These are phyloP conservation scores for Dryadomyces quercus-mongolicae DNA, from an alignment of 2,329 filamentous ascomycete genomes.

Conservation along the genomic window DNA sequence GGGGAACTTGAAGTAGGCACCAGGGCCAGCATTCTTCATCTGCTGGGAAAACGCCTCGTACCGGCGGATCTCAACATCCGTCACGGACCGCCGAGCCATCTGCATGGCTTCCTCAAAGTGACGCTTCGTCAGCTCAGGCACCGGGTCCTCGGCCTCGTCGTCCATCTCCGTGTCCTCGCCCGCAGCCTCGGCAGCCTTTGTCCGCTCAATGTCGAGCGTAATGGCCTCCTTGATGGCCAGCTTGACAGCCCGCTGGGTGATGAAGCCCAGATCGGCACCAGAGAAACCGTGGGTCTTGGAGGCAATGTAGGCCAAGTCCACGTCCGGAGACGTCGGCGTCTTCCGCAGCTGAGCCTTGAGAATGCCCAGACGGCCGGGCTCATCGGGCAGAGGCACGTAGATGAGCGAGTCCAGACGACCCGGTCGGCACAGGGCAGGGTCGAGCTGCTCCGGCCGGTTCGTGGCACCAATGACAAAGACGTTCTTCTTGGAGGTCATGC, in stretches of 20 bases:
- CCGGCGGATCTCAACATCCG: conserved; percentile 90
- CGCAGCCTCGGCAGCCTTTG: conserved; percentile 77
- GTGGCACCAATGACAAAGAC: conserved; percentile 99
- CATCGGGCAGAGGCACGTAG: conserved; percentile 93
- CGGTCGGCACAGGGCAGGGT: conserved; percentile 94
- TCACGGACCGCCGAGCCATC: conserved; percentile 84
- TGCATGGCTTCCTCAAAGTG: conserved; percentile 99
- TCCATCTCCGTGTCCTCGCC: conserved; percentile 75
- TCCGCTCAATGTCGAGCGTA: conserved; percentile 72
- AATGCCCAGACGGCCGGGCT: conserved; percentile 78
- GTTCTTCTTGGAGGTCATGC: conserved; percentile 99
- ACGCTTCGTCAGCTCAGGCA: conserved; percentile 87
- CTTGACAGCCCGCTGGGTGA: conserved; percentile 98
- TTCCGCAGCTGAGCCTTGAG: conserved; percentile 95
- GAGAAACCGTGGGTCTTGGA: conserved; percentile 98
- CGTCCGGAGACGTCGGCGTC: conserved; percentile 79
- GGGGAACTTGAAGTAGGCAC: conserved; percentile 97
- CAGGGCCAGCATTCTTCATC: conserved; percentile 96
- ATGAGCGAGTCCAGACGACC: conserved; percentile 97
- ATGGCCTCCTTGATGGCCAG: conserved; percentile 98
- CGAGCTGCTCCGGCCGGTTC: conserved; percentile 96
- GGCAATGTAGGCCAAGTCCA: conserved; percentile 85
- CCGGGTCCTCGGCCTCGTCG: conserved; percentile 78
- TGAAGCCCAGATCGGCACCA: conserved; percentile 97
- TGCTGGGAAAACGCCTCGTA: conserved; percentile 98